Evolutionary conservation across 202 grass and related monocot genomes (phyloP).

Genomic region (Tripidium arundinaceum): DNA sequence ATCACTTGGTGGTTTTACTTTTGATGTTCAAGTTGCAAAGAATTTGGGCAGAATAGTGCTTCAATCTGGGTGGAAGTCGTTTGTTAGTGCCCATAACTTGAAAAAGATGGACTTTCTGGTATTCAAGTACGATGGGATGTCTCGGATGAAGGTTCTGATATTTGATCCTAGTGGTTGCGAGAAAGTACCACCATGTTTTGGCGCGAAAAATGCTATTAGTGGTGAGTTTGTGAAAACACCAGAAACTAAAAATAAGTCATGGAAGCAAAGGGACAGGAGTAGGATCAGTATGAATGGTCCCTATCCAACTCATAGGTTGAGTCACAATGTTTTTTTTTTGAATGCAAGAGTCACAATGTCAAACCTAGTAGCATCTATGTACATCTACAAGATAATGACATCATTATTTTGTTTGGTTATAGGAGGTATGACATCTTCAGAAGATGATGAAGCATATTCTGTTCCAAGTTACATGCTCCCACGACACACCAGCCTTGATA

Average conservation of each 20-base stretch:
- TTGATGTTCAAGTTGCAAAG: not conserved
- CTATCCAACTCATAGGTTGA: not conserved
- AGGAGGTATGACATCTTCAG: not conserved
- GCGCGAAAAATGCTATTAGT: not conserved
- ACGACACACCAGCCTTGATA: not conserved
- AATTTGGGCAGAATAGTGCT: not conserved
- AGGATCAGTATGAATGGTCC: not conserved
- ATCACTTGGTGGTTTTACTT: not conserved
- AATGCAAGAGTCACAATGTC: not conserved
- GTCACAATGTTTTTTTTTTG: not conserved
- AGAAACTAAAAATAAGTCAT: not conserved
- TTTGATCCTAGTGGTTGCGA: constrained; percentile 32
- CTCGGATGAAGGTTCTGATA: constrained; percentile 35
- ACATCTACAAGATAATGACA: not conserved
- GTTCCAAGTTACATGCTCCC: not conserved
- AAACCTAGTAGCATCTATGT: not conserved
- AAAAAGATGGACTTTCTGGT: constrained; percentile 29
- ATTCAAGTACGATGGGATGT: constrained; percentile 37
- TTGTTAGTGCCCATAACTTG: constrained; percentile 32
- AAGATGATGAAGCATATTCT: not conserved
- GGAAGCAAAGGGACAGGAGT: not conserved
- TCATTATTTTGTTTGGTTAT: not conserved
- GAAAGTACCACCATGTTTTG: constrained; percentile 6
- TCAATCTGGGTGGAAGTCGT: constrained; percentile 39
- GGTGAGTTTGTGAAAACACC: not conserved